Evolutionary conservation across 495 filamentous ascomycete genomes (phyloP).

Genomic region (Xylaria scruposa): DNA sequence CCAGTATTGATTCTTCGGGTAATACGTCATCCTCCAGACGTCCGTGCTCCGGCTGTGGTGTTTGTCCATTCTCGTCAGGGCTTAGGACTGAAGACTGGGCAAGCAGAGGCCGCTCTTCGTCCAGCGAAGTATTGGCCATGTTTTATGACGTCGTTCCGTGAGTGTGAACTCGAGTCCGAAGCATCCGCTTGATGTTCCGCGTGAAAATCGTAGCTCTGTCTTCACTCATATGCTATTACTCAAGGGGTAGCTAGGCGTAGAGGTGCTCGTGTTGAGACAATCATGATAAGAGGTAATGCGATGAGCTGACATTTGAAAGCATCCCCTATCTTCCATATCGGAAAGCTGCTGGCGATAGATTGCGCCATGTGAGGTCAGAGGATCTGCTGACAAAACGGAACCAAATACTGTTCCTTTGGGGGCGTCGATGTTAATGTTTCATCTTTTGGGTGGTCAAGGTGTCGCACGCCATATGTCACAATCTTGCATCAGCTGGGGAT

Average conservation of each 20-base stretch:
- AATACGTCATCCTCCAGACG: conserved; percentile 63
- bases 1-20: conserved; percentile 66
- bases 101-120: conserved; percentile 24
- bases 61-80: conserved; percentile 30
- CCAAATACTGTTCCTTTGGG: conserved; percentile 6
- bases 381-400: conserved; percentile 21
- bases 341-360: conserved; percentile 18
- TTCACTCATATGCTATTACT: not conserved
- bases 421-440: conserved; percentile 19
- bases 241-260: not conserved
- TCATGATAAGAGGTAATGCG: conserved; percentile 2
- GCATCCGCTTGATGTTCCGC: not conserved
- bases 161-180: not conserved
- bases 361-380: conserved; percentile 29
- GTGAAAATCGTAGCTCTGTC: not conserved
- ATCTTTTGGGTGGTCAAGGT: conserved; percentile 18
- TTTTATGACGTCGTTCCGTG: not conserved
- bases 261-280: not conserved
- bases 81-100: not conserved
- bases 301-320: conserved; percentile 1
- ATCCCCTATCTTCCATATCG: not conserved
- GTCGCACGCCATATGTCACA: conserved; percentile 27
- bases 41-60: conserved; percentile 36
- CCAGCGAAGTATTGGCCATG: conserved; percentile 2
- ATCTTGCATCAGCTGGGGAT: conserved; percentile 23